A percentile compares a stretch with the other conserved stretches of the same genome.
phyloP scores from a whole-genome alignment of 768 basidiomycete species.

The Termitomyces sp. region DNA sequence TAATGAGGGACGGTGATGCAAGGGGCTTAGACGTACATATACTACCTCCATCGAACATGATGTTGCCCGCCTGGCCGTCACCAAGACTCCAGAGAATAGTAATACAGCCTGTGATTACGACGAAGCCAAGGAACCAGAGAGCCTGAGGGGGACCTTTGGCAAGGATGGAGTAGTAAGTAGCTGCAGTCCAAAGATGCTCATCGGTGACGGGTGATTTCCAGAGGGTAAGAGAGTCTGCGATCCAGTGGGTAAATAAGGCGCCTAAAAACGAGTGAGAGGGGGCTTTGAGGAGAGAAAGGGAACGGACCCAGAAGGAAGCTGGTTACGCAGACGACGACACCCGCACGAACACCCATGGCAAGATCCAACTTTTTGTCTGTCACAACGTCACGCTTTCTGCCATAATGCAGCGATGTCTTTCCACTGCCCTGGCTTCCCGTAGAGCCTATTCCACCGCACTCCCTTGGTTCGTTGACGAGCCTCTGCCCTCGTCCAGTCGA shows the following conservation, averaged over 20 bases:
- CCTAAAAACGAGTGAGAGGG: constrained; percentile 29
- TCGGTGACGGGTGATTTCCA: constrained; percentile 91
- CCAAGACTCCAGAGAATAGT: constrained; percentile 77
- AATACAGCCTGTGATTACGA: constrained; percentile 56
- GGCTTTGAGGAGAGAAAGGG: not conserved
- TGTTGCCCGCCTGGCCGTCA: constrained; percentile 75
- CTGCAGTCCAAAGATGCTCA: constrained; percentile 78
- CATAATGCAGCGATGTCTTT: constrained; percentile 15
- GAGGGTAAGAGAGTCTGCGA: constrained; percentile 86
- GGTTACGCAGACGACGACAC: constrained; percentile 71
- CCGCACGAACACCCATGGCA: constrained; percentile 66
- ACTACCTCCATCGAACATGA: constrained; percentile 91
- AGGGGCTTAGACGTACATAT: constrained; percentile 55
- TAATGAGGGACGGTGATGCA: not conserved
- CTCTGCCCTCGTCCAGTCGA: constrained; percentile 19
- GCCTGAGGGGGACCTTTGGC: constrained; percentile 58
- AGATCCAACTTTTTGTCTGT: constrained; percentile 7
- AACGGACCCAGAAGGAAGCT: constrained; percentile 74
- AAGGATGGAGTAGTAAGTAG: constrained; percentile 77
- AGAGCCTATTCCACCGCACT: constrained; percentile 17
- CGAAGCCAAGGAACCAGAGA: constrained; percentile 52
- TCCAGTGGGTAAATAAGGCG: constrained; percentile 85
- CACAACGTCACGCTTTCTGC: constrained; percentile 10
- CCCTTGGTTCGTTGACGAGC: constrained; percentile 70
- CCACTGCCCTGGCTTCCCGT: not conserved